A percentile compares a stretch with the other conserved stretches of the same genome.
Conservation (phyloP, 2,329 filamentous ascomycete species). For the Juglanconis juglandina region DNA sequence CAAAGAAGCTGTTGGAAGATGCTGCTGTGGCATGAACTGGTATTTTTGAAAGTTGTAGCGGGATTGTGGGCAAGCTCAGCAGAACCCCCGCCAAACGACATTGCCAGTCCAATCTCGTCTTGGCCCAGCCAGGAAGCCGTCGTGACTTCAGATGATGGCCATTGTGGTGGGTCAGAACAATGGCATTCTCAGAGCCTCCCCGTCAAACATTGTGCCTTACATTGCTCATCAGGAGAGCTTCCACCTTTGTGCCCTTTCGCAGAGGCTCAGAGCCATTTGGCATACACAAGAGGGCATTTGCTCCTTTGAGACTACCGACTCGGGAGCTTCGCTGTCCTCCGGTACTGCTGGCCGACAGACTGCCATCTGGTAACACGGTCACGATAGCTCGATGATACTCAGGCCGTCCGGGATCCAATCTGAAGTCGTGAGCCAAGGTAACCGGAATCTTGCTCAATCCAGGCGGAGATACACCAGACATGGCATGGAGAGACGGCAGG, state of each 20-base stretch:
- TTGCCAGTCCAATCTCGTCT: no score
- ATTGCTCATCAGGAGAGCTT: conserved; percentile 74
- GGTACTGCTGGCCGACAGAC: conserved; percentile 73
- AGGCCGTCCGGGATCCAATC: conserved; percentile 68
- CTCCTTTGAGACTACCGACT: conserved; percentile 82
- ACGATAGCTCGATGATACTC: conserved; percentile 91
- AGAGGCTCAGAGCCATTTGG: conserved; percentile 63
- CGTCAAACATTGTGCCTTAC: conserved; percentile 28
- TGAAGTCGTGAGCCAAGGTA: conserved; percentile 67
- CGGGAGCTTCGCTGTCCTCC: conserved; percentile 86
- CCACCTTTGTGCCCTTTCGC: conserved; percentile 65
- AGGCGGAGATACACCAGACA: conserved; percentile 63
- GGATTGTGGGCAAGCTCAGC: no score
- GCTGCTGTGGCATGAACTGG: neutral
- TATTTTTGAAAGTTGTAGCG: no score
- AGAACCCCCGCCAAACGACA: no score
- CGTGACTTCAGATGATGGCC: neutral
- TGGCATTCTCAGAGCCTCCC: neutral
- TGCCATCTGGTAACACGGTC: conserved; percentile 61
- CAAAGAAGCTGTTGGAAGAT: neutral
- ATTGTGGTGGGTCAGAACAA: neutral
- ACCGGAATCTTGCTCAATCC: conserved; percentile 74
- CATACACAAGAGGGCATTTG: conserved; percentile 81
- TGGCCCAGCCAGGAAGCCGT: neutral
- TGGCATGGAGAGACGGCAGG: conserved; percentile 76